These are phyloP conservation scores for Thalassia testudinum DNA, from an alignment of 116 monocot species.

Conservation along the genomic window DNA sequence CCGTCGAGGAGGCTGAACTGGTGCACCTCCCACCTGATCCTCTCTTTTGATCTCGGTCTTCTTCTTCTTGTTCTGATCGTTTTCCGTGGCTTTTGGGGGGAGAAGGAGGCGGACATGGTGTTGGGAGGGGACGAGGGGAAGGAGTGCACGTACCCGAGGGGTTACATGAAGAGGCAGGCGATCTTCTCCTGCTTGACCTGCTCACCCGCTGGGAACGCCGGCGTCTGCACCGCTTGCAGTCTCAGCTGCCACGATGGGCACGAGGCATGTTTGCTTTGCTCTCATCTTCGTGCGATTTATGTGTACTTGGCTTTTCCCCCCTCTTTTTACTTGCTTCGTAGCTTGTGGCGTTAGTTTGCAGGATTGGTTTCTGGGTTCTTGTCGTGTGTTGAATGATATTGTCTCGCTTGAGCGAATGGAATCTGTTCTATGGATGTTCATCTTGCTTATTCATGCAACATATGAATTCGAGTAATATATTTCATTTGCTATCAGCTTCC, in stretches of 20 bases:
- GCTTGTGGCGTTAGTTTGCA: too few relatives aligned
- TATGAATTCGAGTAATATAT: too few relatives aligned
- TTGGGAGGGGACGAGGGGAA: conserved; percentile 92
- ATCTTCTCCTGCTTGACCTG: conserved; percentile 95
- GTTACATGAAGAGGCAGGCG: conserved; percentile 94
- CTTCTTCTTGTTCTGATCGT: not conserved
- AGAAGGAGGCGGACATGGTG: conserved; percentile 91
- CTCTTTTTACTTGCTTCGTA: not conserved
- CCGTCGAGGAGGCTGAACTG: conserved; percentile 73
- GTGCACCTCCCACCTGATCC: conserved; percentile 15
- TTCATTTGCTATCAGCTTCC: too few relatives aligned
- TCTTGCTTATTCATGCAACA: too few relatives aligned
- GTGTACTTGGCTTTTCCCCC: not conserved
- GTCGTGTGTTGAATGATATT: too few relatives aligned
- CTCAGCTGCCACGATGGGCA: conserved; percentile 92
- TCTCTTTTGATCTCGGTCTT: not conserved
- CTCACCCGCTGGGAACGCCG: conserved; percentile 60
- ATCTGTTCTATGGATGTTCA: too few relatives aligned
- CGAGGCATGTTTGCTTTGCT: conserved; percentile 24
- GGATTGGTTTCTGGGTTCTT: too few relatives aligned
- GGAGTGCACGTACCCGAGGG: conserved; percentile 74
- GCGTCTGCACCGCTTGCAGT: conserved; percentile 91
- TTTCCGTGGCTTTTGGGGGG: not conserved
- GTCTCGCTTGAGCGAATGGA: too few relatives aligned
- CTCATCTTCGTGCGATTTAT: not conserved